Percentiles rank a stretch among this genome's conserved stretches.
These are phyloP conservation scores for Didymella segeticola DNA, from an alignment of 2,329 filamentous ascomycete species.

Conservation along the genomic window DNA sequence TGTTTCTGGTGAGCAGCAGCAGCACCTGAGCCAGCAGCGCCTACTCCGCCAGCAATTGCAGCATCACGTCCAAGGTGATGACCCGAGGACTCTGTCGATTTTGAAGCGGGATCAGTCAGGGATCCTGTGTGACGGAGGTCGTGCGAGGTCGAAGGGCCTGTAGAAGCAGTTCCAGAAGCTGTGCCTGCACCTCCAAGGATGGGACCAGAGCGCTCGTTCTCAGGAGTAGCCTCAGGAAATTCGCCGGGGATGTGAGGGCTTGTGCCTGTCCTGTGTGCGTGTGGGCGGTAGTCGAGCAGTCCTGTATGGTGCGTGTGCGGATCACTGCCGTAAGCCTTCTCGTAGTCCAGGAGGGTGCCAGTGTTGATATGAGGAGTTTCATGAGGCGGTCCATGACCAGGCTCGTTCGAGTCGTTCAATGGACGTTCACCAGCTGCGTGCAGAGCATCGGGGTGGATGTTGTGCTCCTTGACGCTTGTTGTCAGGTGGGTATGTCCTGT, in stretches of 20 bases:
- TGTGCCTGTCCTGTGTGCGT: constrained; percentile 44
- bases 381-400: constrained; percentile 8
- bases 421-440: constrained; percentile 10
- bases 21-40: constrained; percentile 31
- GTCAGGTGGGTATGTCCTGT: constrained; percentile 10
- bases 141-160: constrained; percentile 15
- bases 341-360: constrained; percentile 15
- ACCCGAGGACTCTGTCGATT: constrained; percentile 19
- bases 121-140: constrained; percentile 36
- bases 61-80: constrained; percentile 38
- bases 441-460: constrained; percentile 14
- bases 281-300: constrained; percentile 16
- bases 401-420: background rate
- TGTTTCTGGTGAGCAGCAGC: constrained; percentile 23
- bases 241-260: constrained; percentile 44
- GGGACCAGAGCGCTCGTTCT: constrained; percentile 35
- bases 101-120: constrained; percentile 27
- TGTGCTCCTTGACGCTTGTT: constrained; percentile 13
- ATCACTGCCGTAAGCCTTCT: constrained; percentile 13
- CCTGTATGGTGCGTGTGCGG: constrained; percentile 12
- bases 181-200: constrained; percentile 20
- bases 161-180: constrained; percentile 5
- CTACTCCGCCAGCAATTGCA: constrained; percentile 35
- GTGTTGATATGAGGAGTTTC: constrained; percentile 14
- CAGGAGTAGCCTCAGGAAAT: constrained; percentile 40